Evolutionary conservation across 192 early-diverging fungal genomes (phyloP).

Genomic region (Lobosporangium transversale): DNA sequence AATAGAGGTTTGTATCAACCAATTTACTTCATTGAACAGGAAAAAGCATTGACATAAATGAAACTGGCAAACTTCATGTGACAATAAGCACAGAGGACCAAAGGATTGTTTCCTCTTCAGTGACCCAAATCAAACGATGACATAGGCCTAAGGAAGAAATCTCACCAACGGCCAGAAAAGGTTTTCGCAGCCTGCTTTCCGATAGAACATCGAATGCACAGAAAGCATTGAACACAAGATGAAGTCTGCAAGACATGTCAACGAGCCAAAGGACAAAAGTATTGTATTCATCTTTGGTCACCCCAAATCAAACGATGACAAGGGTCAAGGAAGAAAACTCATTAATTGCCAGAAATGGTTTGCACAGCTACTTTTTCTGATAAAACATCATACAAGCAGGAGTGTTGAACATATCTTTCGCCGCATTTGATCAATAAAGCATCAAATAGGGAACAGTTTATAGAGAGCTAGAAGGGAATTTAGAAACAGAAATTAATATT

Average conservation of each 20-base stretch:
- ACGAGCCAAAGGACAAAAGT: constrained; percentile 21
- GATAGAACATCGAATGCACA: constrained; percentile 12
- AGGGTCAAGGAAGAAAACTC: constrained; percentile 24
- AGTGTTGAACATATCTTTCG: constrained; percentile 27
- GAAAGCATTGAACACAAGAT: constrained; percentile 13
- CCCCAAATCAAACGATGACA: constrained; percentile 30
- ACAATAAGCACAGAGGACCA: constrained; percentile 20
- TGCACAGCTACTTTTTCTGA: constrained; percentile 28
- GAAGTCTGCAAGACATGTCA: constrained; percentile 15
- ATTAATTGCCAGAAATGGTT: constrained; percentile 24
- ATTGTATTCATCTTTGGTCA: constrained; percentile 21
- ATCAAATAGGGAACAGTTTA: constrained; percentile 23
- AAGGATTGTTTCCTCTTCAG: constrained; percentile 14
- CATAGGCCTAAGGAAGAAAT: constrained; percentile 13
- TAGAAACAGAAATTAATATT: constrained; percentile 15
- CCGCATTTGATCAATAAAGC: constrained; percentile 17
- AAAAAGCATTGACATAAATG: constrained; percentile 1
- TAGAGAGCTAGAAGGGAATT: constrained; percentile 16
- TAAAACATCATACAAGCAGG: constrained; percentile 23
- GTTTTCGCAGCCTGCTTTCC: constrained; percentile 23
- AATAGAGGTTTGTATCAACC: not conserved
- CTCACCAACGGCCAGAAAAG: constrained; percentile 17
- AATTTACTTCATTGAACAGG: constrained; percentile 1
- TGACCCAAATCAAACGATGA: constrained; percentile 21
- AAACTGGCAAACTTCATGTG: constrained; percentile 1